Percentiles rank a stretch among this genome's conserved stretches.
phyloP scores from a whole-genome alignment of 1,284 basidiomycete species.

The Ustilago cynodontis region DNA sequence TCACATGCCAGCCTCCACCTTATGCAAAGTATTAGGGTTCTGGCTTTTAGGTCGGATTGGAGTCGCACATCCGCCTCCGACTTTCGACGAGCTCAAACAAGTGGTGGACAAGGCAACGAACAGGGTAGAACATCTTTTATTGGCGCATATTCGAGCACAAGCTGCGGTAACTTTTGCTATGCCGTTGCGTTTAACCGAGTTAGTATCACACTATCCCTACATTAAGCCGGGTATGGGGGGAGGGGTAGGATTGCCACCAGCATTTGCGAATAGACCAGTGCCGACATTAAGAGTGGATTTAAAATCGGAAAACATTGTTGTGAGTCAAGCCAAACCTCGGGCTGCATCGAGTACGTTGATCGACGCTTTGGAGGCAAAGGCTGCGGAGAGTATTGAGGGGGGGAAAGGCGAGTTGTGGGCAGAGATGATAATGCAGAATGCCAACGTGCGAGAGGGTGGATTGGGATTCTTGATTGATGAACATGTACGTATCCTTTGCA shows the following conservation, averaged over 20 bases:
- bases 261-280: constrained; percentile 26
- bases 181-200: constrained; percentile 55
- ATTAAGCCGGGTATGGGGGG: too few species aligned
- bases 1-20: constrained; percentile 54
- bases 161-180: constrained; percentile 50
- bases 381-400: constrained; percentile 21
- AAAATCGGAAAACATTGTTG: constrained; percentile 46
- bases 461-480: constrained; percentile 49
- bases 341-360: constrained; percentile 37
- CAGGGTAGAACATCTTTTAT: constrained; percentile 57
- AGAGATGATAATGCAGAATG: constrained; percentile 24
- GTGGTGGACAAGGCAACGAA: constrained; percentile 20
- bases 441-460: constrained; percentile 4
- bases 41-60: constrained; percentile 60
- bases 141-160: constrained; percentile 57
- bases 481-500: constrained; percentile 46
- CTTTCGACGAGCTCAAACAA: constrained; percentile 24
- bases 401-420: constrained; percentile 45
- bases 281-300: constrained; percentile 49
- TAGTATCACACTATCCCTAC: constrained; percentile 51
- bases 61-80: constrained; percentile 50
- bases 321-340: constrained; percentile 38
- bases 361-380: constrained; percentile 47
- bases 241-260: constrained; percentile 18
- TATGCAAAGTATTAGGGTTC: constrained; percentile 53